phyloP scores from a whole-genome alignment of 345 rosid genomes.

The Corymbia maculata region DNA sequence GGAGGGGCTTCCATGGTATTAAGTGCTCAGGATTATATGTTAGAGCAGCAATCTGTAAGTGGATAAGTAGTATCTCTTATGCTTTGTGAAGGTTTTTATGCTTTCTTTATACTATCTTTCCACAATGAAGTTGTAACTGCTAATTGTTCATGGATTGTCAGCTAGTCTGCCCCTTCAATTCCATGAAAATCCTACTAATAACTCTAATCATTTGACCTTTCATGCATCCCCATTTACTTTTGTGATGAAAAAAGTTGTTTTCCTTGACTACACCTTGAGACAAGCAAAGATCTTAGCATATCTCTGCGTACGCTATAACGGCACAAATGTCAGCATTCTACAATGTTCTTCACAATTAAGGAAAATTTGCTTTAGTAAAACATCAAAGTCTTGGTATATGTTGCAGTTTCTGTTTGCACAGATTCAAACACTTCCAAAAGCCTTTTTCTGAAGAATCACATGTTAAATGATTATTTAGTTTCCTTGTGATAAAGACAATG shows the following conservation, averaged over 20 bases:
- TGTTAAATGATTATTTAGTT: neutral
- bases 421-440: neutral
- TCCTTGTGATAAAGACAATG: neutral
- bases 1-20: conserved; percentile 79
- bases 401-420: neutral
- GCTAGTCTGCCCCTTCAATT: neutral
- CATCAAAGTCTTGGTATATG: neutral
- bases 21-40: conserved; percentile 68
- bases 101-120: neutral
- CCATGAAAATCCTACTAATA: neutral
- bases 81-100: neutral
- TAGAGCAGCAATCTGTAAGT: conserved; percentile 54
- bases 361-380: neutral
- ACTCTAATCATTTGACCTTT: neutral
- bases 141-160: neutral
- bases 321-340: neutral
- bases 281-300: neutral
- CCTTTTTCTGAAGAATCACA: neutral
- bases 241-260: neutral
- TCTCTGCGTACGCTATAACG: neutral
- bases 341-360: neutral
- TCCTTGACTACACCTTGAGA: neutral
- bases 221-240: neutral
- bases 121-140: neutral
- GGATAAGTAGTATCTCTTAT: neutral